Percentiles rank a stretch among this genome's conserved stretches.
These are phyloP conservation scores for Paramyrothecium roridum DNA, from an alignment of 2,329 filamentous ascomycete genomes.

Conservation along the genomic window DNA sequence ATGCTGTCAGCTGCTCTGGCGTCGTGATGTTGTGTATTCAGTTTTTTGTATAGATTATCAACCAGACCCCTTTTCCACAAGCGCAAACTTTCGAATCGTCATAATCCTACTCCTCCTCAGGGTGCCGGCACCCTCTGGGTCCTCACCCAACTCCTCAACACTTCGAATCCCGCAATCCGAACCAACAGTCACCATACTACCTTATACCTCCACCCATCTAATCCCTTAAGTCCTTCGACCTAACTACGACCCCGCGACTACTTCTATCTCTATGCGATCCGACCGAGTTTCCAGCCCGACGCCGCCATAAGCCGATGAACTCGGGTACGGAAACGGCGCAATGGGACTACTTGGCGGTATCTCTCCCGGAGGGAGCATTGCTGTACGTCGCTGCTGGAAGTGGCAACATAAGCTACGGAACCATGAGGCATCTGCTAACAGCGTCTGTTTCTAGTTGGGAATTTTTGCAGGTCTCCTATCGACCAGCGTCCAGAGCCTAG, in stretches of 20 bases:
- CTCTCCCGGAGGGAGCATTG: conserved; percentile 75
- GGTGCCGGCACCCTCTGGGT: conserved; percentile 14
- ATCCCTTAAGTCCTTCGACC: too few species aligned
- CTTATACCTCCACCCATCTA: too few species aligned
- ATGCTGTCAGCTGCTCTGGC: conserved; percentile 13
- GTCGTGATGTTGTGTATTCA: not conserved
- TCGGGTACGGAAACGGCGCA: conserved; percentile 36
- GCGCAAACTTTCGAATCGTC: not conserved
- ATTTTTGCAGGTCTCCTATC: conserved; percentile 91
- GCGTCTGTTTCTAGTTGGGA: conserved; percentile 61
- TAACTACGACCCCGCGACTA: too few species aligned
- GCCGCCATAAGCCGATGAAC: conserved; percentile 41
- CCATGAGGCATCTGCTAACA: conserved; percentile 13
- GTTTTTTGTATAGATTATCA: not conserved
- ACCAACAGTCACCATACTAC: not conserved
- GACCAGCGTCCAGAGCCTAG: conserved; percentile 91
- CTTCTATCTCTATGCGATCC: conserved; percentile 3
- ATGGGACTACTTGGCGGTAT: conserved; percentile 75
- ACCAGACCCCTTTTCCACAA: not conserved
- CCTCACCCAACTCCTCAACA: conserved; percentile 1
- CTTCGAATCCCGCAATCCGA: not conserved
- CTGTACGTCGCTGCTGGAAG: conserved; percentile 47
- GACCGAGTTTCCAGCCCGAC: conserved; percentile 13
- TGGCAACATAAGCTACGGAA: not conserved
- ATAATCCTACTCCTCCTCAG: not conserved